phyloP scores from a whole-genome alignment of 768 basidiomycete genomes.

The Piloderma croceum region DNA sequence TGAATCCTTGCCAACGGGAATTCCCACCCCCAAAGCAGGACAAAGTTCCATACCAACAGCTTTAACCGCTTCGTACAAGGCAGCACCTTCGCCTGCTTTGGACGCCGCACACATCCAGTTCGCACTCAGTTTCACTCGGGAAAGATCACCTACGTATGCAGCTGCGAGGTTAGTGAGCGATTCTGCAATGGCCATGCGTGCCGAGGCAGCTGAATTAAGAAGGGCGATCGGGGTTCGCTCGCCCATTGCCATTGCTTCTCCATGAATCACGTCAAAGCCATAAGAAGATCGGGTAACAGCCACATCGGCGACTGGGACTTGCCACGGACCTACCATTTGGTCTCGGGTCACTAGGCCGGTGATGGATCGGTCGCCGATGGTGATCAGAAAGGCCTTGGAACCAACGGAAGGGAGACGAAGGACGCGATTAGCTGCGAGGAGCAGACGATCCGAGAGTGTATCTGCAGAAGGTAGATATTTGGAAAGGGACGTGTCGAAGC shows the following conservation, averaged over 20 bases:
- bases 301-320: constrained; percentile 95
- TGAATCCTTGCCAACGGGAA: constrained; percentile 99
- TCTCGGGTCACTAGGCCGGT: constrained; percentile 93
- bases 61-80: constrained; percentile 82
- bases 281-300: constrained; percentile 94
- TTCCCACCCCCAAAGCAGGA: constrained; percentile 85
- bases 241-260: constrained; percentile 99
- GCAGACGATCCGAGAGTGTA: constrained; percentile 44
- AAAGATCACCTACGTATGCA: constrained; percentile 62
- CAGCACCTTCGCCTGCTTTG: constrained; percentile 82
- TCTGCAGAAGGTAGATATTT: constrained; percentile 43
- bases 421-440: constrained; percentile 69
- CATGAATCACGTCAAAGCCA: constrained; percentile 76
- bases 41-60: constrained; percentile 93
- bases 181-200: constrained; percentile 94
- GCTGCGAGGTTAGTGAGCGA: constrained; percentile 89
- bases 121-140: constrained; percentile 87
- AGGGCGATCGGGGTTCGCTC: constrained; percentile 93
- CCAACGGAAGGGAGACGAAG: constrained; percentile 89
- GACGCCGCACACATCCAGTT: constrained; percentile 99
- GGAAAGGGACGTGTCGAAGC: constrained; percentile 70
- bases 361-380: constrained; percentile 92
- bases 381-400: constrained; percentile 96
- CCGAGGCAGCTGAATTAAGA: constrained; percentile 82
- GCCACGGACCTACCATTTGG: constrained; percentile 99